A percentile compares a stretch with the other conserved stretches of the same genome.
phyloP scores from a whole-genome alignment of 805 yeast genomes.

The Hanseniaspora nectarophila region DNA sequence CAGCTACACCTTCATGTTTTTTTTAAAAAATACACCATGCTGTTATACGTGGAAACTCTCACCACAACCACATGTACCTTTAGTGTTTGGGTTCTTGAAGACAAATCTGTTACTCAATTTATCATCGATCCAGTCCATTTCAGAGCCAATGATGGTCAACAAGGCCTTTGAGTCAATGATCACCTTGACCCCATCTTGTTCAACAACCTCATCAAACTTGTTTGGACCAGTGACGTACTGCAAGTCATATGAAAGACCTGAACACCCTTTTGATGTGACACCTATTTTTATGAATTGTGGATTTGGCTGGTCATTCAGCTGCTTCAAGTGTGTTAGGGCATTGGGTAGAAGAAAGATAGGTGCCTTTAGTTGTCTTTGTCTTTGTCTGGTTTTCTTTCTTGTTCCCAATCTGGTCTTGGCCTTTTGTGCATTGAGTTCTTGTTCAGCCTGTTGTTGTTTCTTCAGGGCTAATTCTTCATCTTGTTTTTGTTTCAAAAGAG shows the following conservation, averaged over 20 bases:
- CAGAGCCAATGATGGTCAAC: constrained; percentile 89
- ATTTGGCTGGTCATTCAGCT: constrained; percentile 61
- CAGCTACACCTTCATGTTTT: neutral
- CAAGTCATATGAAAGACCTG: constrained; percentile 82
- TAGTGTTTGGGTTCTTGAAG: constrained; percentile 89
- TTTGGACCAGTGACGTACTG: constrained; percentile 85
- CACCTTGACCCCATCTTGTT: constrained; percentile 87
- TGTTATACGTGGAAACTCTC: constrained; percentile 86
- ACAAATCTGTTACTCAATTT: constrained; percentile 79
- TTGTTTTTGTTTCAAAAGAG: constrained; percentile 33
- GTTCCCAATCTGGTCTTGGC: neutral
- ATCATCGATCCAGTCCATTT: constrained; percentile 98
- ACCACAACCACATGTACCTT: constrained; percentile 98
- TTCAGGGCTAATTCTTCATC: constrained; percentile 23
- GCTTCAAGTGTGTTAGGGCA: constrained; percentile 62
- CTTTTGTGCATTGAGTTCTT: neutral
- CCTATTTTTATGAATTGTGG: constrained; percentile 87
- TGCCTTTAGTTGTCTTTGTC: constrained; percentile 75
- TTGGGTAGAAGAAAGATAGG: constrained; percentile 66
- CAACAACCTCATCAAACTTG: constrained; percentile 88
- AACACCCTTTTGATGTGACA: constrained; percentile 92
- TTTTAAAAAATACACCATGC: neutral
- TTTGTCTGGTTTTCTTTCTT: constrained; percentile 41
- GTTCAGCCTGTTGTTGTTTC: constrained; percentile 17
- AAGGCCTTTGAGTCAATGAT: constrained; percentile 91